Evolutionary conservation across 192 early-diverging fungal genomes (phyloP), one percentile per base, ranked within the genome.

Genomic region (Backusella westeae): DNA sequence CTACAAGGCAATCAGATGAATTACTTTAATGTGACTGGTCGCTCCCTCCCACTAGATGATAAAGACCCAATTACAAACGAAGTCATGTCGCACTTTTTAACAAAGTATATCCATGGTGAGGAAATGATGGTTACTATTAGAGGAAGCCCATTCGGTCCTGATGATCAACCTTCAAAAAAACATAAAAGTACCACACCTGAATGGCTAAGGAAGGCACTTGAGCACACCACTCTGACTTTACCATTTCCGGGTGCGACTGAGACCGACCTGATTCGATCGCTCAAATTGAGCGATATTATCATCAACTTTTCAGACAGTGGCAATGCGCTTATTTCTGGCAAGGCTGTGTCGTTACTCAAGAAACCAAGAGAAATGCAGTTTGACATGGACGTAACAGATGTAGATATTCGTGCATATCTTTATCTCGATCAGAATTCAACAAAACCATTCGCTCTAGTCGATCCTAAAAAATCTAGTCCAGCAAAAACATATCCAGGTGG

Each of bases 221-320:
- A 35, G 14, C 35, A 67, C 23, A 34, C 80, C 7, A 73, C 76
- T 19, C 66, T 83, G 17, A 38, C 19, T 1, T 65, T 80, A 12
- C 82, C 82, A 0, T 83, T 83, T 46, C 82, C 78, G 10, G 82
- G 82, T 36, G 77, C 82, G 14, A 52, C 35, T 6, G 72, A 77
- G 6, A 80, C 66, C 1, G 78, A 83, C n/a, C 46, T 83, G 4
- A 80, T 83, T 21, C 42, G 78, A 15, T 78, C 76, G 1, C 59
- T 83, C 1, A 34, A 72, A 23, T 46, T 83, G 49, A 29, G 49
- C 2, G 36, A 83, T 34, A 66, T 83, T 35, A 63, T 52, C 5
- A 83, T 83, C n/a, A 79, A 80, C 52, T 80, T 83, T 68, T 79
- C 78, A 63, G 66, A 52, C 14, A 41, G 69, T 1, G 75, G 68